phyloP scores from a whole-genome alignment of 495 filamentous ascomycete species.

The Amphirosellinia nigrospora region DNA sequence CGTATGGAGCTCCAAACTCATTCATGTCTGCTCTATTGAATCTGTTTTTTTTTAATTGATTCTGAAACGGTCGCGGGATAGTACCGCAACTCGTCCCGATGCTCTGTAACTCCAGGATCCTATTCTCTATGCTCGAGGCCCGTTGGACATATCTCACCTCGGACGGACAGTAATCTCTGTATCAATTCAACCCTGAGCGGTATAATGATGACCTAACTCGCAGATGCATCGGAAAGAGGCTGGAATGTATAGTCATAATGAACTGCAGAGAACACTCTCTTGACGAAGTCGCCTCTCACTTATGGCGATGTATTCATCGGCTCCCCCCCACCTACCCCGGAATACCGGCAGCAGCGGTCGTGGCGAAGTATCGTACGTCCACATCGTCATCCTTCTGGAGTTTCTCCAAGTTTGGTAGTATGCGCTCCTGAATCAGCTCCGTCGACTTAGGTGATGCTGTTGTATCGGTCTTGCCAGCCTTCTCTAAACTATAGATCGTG shows the following conservation, averaged over 20 bases:
- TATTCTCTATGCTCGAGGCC: conserved; percentile 23
- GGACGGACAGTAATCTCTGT: conserved; percentile 13
- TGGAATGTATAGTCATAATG: conserved; percentile 35
- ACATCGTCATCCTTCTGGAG: conserved; percentile 95
- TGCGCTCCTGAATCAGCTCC: conserved; percentile 83
- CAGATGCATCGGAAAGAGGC: conserved; percentile 33
- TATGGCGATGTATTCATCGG: conserved; percentile 67
- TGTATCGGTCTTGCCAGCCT: conserved; percentile 65
- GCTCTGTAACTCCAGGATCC: conserved; percentile 12
- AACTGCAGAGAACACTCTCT: conserved; percentile 29
- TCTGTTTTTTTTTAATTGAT: conserved; percentile 18
- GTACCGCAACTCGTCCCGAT: conserved; percentile 8
- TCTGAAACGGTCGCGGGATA: neutral
- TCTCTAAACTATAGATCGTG: conserved; percentile 83
- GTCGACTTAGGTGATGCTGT: conserved; percentile 72
- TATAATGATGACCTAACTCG: conserved; percentile 21
- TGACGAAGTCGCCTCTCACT: conserved; percentile 40
- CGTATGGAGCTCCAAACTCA: neutral
- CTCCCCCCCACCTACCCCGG: conserved; percentile 50
- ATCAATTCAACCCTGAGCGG: conserved; percentile 19
- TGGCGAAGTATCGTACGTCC: conserved; percentile 94
- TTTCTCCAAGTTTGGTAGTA: conserved; percentile 91
- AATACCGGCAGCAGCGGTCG: conserved; percentile 53
- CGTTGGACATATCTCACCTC: conserved; percentile 5
- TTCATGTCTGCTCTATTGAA: conserved; percentile 25